Conservation (phyloP, 2,329 filamentous ascomycete species). For the Colletotrichum musicola region DNA sequence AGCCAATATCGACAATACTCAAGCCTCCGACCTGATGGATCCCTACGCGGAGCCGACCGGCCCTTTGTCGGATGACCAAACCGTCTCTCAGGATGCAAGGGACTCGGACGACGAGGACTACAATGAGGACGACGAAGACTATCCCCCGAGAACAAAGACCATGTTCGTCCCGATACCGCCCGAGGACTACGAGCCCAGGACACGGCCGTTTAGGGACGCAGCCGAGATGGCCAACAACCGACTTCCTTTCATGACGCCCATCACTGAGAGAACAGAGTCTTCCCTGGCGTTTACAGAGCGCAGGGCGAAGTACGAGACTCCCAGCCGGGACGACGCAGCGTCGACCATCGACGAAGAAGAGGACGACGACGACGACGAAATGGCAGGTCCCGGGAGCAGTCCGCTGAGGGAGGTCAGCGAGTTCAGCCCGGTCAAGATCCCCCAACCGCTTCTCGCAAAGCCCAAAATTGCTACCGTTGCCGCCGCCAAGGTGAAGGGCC, state of each 20-base stretch:
- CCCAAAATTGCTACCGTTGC: conserved; percentile 52
- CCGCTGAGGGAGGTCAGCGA: conserved; percentile 77
- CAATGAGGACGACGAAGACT: conserved; percentile 49
- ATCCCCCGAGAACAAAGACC: conserved; percentile 68
- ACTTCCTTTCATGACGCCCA: conserved; percentile 98
- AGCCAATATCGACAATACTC: conserved; percentile 53
- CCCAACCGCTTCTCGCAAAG: conserved; percentile 65
- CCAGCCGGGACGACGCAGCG: conserved; percentile 46
- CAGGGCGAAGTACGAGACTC: conserved; percentile 39
- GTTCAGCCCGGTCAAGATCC: conserved; percentile 59
- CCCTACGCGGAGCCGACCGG: conserved; percentile 48
- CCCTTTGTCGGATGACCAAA: conserved; percentile 45
- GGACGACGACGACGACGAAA: conserved; percentile 48
- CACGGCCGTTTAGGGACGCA: conserved; percentile 84
- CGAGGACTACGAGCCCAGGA: conserved; percentile 86
- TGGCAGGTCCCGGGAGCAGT: conserved; percentile 71
- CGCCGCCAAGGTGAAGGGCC: conserved; percentile 67
- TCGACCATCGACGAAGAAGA: conserved; percentile 47
- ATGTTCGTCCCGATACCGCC: conserved; percentile 85
- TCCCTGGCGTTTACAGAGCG: conserved; percentile 68
- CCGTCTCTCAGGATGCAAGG: conserved; percentile 41
- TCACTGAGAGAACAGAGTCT: conserved; percentile 93
- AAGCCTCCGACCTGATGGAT: conserved; percentile 56
- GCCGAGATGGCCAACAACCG: conserved; percentile 87
- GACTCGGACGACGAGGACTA: conserved; percentile 47